Conservation (phyloP, 2,329 filamentous ascomycete species). For the Trichoderma koningii region DNA sequence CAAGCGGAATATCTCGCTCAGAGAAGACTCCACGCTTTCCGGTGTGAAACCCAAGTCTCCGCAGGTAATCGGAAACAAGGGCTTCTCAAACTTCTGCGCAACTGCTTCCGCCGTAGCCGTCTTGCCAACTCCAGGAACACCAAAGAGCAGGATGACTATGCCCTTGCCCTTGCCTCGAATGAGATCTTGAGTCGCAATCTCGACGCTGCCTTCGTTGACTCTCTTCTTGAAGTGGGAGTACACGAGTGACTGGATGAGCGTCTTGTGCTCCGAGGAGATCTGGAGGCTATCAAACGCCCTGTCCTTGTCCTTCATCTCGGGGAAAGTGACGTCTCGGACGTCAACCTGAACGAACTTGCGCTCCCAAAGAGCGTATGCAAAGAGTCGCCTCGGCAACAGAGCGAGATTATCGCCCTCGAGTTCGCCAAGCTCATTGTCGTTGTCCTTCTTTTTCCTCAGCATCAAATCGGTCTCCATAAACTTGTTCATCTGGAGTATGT, state of each 20-base stretch:
- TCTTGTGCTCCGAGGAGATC: conserved; percentile 19
- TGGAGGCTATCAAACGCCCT: conserved; percentile 19
- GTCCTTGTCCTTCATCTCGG: conserved; percentile 44
- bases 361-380: conserved; percentile 46
- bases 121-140: conserved; percentile 40
- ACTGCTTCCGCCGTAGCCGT: conserved; percentile 37
- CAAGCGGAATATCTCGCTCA: conserved; percentile 32
- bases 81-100: conserved; percentile 32
- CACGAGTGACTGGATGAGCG: conserved; percentile 21
- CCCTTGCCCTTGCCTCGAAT: conserved; percentile 45
- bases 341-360: conserved; percentile 44
- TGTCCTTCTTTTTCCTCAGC: conserved; percentile 11
- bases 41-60: conserved; percentile 35
- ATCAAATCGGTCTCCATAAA: conserved; percentile 17
- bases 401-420: conserved; percentile 37
- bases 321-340: conserved; percentile 41
- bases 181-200: conserved; percentile 40
- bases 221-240: conserved; percentile 25
- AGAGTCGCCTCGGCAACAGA: conserved; percentile 46
- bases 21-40: conserved; percentile 41
- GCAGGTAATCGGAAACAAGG: conserved; percentile 36
- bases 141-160: conserved; percentile 39
- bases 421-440: conserved; percentile 26
- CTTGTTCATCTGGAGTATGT: conserved; percentile 17
- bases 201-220: conserved; percentile 11